Evolutionary conservation across 805 yeast species (phyloP).

Genomic region (Candida berthetii): DNA sequence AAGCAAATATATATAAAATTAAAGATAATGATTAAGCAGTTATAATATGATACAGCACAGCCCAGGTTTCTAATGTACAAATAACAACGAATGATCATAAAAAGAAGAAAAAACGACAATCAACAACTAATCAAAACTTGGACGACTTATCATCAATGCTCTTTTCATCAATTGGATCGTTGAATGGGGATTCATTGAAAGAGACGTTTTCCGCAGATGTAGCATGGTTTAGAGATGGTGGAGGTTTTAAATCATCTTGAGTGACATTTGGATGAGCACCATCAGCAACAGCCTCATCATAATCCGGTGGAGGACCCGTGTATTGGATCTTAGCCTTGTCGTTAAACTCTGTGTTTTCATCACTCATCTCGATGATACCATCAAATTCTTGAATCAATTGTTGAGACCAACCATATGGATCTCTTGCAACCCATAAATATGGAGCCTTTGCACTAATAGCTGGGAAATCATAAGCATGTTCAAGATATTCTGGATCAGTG

Average conservation of each 20-base stretch:
- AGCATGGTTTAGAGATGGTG: background rate
- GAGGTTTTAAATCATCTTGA: too few species aligned
- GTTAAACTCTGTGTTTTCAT: slow-evolving; percentile 58
- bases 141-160: background rate
- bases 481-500: slow-evolving; percentile 27
- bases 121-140: too few species aligned
- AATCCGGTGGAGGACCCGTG: slow-evolving; percentile 46
- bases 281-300: slow-evolving; percentile 9
- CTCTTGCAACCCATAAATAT: slow-evolving; percentile 87
- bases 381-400: slow-evolving; percentile 49
- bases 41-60: too few species aligned
- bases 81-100: too few species aligned
- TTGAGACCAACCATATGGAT: slow-evolving; percentile 76
- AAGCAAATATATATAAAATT: too few species aligned
- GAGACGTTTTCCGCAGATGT: background rate
- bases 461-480: slow-evolving; percentile 74
- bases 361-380: slow-evolving; percentile 54
- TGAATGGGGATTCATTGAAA: background rate
- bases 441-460: slow-evolving; percentile 66
- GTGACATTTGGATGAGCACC: too few species aligned
- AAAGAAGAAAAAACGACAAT: too few species aligned
- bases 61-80: too few species aligned
- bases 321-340: slow-evolving; percentile 41
- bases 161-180: background rate
- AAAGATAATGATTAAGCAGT: too few species aligned